A percentile compares a stretch with the other conserved stretches of the same genome.
Evolutionary conservation across 169 alveolate species (phyloP).

Genomic region (Eimeria praecox): DNA sequence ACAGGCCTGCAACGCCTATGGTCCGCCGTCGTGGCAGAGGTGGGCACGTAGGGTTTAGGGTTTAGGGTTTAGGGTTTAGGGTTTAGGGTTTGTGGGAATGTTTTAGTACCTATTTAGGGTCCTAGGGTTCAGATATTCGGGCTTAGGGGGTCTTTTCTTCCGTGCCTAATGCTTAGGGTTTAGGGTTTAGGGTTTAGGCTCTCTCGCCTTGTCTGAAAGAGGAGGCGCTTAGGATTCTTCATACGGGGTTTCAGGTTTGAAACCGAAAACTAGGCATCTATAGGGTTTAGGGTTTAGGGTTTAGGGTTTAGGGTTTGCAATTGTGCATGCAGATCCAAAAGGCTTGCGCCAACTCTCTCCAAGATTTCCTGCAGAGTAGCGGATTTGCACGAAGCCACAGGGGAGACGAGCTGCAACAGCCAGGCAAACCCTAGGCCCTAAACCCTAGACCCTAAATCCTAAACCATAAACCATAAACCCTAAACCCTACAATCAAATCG

Average conservation of each 20-base stretch:
- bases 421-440: constrained; percentile 22
- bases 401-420: not conserved
- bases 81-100: not conserved
- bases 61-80: not conserved
- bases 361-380: constrained; percentile 81
- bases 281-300: not conserved
- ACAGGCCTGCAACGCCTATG: constrained; percentile 79
- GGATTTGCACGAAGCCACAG: constrained; percentile 78
- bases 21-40: constrained; percentile 78
- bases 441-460: constrained; percentile 1
- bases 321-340: not conserved
- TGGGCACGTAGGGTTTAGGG: not conserved
- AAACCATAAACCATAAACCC: not conserved
- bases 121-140: not conserved
- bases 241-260: no score
- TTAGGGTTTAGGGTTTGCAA: not conserved
- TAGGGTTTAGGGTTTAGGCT: constrained; percentile 30
- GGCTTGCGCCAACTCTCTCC: constrained; percentile 68
- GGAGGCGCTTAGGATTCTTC: not conserved
- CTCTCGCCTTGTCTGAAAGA: no score
- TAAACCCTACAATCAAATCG: not conserved
- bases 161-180: not conserved
- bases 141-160: not conserved
- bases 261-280: no score
- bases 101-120: no score